Conservation (phyloP, 768 basidiomycete genomes). For the Amanita rubescens region DNA sequence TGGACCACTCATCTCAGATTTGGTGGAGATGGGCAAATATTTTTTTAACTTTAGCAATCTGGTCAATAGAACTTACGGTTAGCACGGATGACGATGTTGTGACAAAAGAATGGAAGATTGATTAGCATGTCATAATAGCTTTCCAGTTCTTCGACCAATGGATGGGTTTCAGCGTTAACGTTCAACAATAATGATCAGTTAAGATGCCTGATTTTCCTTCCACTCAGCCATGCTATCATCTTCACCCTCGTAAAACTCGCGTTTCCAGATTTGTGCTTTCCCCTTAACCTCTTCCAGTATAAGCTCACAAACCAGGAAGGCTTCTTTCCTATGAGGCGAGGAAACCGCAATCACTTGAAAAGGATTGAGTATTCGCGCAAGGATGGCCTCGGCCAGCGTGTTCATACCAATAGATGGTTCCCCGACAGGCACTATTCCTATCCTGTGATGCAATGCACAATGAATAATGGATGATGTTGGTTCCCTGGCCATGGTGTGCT, state of each 20-base stretch:
- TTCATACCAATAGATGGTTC: conserved; percentile 60
- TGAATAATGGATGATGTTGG: conserved; percentile 36
- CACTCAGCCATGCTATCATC: conserved; percentile 55
- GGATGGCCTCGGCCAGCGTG: background rate
- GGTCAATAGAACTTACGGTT: conserved; percentile 77
- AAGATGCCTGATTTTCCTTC: conserved; percentile 49
- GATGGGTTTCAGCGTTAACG: background rate
- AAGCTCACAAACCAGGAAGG: conserved; percentile 71
- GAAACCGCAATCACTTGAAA: conserved; percentile 68
- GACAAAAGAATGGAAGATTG: conserved; percentile 74
- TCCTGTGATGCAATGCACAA: conserved; percentile 65
- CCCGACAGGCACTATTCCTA: conserved; percentile 72
- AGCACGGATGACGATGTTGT: conserved; percentile 63
- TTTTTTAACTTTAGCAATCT: conserved; percentile 76
- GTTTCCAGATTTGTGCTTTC: conserved; percentile 86
- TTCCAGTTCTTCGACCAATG: background rate
- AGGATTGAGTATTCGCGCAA: background rate
- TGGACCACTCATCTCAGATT: conserved; percentile 85
- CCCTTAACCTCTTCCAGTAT: conserved; percentile 83
- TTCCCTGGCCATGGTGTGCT: conserved; percentile 24
- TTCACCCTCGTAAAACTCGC: conserved; percentile 77
- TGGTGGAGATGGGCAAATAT: conserved; percentile 95
- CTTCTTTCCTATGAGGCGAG: conserved; percentile 76
- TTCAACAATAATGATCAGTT: no score
- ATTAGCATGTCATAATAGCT: conserved; percentile 31